Base-by-base conservation (phyloP, 306 rosid genomes). In the Boehmeria nivea region DNA sequence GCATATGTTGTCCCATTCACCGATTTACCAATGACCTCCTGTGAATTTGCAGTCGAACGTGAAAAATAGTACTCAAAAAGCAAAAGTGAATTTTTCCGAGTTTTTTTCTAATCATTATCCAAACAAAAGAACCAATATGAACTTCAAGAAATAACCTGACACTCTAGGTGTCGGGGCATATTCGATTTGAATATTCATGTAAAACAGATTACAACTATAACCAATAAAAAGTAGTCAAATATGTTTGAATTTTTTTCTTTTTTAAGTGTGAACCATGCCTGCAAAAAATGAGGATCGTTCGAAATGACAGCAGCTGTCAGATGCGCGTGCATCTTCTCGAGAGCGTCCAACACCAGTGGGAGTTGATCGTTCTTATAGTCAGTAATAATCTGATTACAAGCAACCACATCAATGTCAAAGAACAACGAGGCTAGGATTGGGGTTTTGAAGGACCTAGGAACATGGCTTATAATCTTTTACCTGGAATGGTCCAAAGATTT, bases 401-500 rank as follows among this genome's bases (percentile, higher is more conserved):
- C n/a, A n/a, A n/a, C n/a, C n/a, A n/a, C n/a, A n/a, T 21, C 22
- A 46, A 28, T 36, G 13, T 33, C 38, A 69, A 4, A 27, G 28
- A 67, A 23, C 54, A 68, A 43, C 58, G 40, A 22, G 12, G 12
- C 19, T 25, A 8, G 19, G 18, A 44, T 18, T 44, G 50, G 53
- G 24, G 1, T 19, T 12, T 31, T 2, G 26, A 20, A 20, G 11
- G 9, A 46, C 61, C 6, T 25, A 38, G 16, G 26, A 25, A 2
- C 22, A 20, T 34, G n/a, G 0, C 12, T 20, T 25, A 13, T 23
- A 16, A 56, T 33, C 19, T 14, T 63, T 77, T 79, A 91, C 96
- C 93, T 91, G 96, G 55, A 87, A 91, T 36, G 99, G 99, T 60
- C 96, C 93, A 52, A 91, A 91, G 34, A 91, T 84, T 75, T 91